Conservation (phyloP, 148 eudicot genomes). For the Simmondsia chinensis region DNA sequence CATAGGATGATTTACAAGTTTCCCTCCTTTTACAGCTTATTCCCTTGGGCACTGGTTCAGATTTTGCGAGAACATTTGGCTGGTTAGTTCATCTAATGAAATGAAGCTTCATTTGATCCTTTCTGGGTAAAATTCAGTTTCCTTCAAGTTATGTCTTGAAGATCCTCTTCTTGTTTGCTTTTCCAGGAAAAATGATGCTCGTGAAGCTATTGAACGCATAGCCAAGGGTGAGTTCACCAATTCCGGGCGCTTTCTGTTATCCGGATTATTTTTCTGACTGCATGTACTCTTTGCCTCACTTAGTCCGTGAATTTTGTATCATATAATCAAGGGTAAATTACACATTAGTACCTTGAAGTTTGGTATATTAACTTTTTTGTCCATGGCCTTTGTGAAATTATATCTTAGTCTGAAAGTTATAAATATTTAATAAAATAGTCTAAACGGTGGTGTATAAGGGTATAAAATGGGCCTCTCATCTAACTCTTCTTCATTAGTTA, state of each 20-base stretch:
- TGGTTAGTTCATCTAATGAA: slow-evolving; percentile 48
- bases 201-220: slow-evolving; percentile 81
- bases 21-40: slow-evolving; percentile 55
- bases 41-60: slow-evolving; percentile 97
- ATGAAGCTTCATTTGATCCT: slow-evolving; percentile 1
- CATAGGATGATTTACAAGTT: not conserved
- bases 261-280: not conserved
- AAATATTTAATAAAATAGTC: no score
- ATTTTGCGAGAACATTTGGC: slow-evolving; percentile 87
- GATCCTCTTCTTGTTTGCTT: slow-evolving; percentile 9
- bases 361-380: no score
- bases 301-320: not conserved
- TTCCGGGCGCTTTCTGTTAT: not conserved
- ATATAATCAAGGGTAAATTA: no score
- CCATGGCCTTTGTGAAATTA: no score
- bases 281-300: slow-evolving; percentile 1
- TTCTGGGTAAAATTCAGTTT: not conserved
- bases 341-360: no score
- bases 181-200: slow-evolving; percentile 80
- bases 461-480: no score
- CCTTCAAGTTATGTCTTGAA: slow-evolving; percentile 3
- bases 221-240: slow-evolving; percentile 56
- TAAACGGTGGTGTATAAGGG: no score
- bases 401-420: no score
- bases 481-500: no score